Evolutionary conservation across 2,329 filamentous ascomycete species (phyloP).

Genomic region (Pseudogymnoascus sp.): DNA sequence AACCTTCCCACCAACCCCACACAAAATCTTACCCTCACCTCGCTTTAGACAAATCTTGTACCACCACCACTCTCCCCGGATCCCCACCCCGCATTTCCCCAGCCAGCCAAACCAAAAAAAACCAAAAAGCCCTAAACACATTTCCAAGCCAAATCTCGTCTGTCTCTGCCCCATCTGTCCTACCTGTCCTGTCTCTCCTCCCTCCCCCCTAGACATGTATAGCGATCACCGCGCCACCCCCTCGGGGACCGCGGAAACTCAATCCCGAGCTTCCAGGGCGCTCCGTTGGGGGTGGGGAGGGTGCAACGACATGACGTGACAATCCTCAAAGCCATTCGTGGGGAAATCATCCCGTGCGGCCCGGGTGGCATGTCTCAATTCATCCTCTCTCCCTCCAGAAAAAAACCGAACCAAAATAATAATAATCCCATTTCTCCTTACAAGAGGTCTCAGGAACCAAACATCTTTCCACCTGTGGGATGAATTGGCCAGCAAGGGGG

Average conservation of each 20-base stretch:
- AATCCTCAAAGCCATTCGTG: not conserved
- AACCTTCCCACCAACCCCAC: not conserved
- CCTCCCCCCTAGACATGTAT: not conserved
- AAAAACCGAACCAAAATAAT: no score
- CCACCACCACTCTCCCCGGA: not conserved
- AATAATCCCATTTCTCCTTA: not conserved
- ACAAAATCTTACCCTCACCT: not conserved
- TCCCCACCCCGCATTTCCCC: not conserved
- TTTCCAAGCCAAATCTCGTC: not conserved
- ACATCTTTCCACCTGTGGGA: not conserved
- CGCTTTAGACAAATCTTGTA: not conserved
- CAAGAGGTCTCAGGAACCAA: not conserved
- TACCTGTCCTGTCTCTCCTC: not conserved
- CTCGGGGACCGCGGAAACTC: not conserved
- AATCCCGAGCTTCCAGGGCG: not conserved
- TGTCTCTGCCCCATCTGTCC: not conserved
- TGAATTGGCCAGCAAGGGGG: not conserved
- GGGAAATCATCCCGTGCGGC: not conserved
- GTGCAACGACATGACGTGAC: no score
- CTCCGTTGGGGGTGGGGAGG: no score
- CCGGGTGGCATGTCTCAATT: no score
- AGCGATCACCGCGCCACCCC: not conserved
- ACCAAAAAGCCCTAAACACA: not conserved
- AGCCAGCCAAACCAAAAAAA: not conserved
- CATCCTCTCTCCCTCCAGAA: no score